Evolutionary conservation across 352 stramenopile genomes (phyloP).

Genomic region (Globisporangium barbulae): DNA sequence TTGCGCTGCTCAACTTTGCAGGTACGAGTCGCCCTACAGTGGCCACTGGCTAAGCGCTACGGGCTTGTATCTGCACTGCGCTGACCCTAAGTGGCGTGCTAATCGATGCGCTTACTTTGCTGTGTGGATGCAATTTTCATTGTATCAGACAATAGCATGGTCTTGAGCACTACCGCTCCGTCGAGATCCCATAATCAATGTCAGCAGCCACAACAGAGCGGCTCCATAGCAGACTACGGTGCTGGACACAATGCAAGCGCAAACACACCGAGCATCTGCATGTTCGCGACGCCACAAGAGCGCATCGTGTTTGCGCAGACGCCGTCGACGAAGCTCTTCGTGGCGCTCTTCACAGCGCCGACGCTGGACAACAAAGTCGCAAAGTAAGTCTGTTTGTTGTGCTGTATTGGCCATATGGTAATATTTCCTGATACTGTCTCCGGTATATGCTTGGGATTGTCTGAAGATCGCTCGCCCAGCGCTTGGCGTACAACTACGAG

Average conservation of each 20-base stretch:
- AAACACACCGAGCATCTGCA: slow-evolving; percentile 23
- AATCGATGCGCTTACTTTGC: neutral
- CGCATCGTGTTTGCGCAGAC: slow-evolving; percentile 43
- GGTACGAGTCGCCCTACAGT: slow-evolving; percentile 14
- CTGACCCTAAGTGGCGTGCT: neutral
- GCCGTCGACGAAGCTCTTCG: slow-evolving; percentile 31
- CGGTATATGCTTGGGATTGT: neutral
- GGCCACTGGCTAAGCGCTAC: neutral
- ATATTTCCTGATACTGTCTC: neutral
- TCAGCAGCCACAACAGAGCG: neutral
- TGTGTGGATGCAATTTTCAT: neutral
- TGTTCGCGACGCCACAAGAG: slow-evolving; percentile 41
- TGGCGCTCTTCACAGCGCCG: slow-evolving; percentile 40
- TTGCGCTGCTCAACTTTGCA: slow-evolving; percentile 63
- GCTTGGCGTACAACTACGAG: slow-evolving; percentile 51
- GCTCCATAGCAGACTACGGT: neutral
- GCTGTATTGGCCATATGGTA: neutral
- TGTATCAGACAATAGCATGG: slow-evolving; percentile 10
- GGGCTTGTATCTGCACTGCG: too few species aligned
- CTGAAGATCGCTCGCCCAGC: slow-evolving; percentile 30
- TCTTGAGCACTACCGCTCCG: neutral
- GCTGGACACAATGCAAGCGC: neutral
- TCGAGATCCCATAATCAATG: neutral
- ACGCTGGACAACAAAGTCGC: slow-evolving; percentile 22
- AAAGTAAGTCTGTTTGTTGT: slow-evolving; percentile 24